Evolutionary conservation across 2,329 filamentous ascomycete genomes (phyloP).

Genomic region (Diaporthe citri): DNA sequence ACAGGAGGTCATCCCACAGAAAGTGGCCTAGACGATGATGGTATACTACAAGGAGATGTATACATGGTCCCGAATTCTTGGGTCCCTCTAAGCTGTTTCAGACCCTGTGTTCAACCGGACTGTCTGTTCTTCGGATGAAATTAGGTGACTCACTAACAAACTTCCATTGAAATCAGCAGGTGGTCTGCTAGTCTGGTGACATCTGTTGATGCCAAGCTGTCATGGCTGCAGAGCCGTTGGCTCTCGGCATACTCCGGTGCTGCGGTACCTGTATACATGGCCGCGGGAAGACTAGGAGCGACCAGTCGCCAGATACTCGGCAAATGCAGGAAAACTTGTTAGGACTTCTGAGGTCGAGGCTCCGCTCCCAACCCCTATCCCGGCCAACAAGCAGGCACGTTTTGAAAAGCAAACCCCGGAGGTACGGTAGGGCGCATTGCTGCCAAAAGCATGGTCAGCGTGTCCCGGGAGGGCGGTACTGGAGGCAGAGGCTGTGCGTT

Average conservation of each 20-base stretch:
- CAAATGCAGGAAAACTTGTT: slow-evolving; percentile 11
- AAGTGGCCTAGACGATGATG: neutral
- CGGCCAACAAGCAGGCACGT: slow-evolving; percentile 9
- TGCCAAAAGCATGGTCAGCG: neutral
- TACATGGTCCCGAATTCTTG: neutral
- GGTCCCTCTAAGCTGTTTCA: neutral
- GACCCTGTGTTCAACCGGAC: neutral
- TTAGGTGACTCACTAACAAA: neutral
- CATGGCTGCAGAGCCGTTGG: slow-evolving; percentile 6
- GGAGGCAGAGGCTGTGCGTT: slow-evolving; percentile 1
- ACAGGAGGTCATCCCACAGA: neutral
- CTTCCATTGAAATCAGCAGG: neutral
- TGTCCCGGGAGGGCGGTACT: slow-evolving; percentile 14
- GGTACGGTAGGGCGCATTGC: neutral
- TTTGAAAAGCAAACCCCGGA: neutral
- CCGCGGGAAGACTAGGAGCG: neutral
- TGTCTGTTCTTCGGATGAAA: neutral
- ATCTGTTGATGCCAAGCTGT: neutral
- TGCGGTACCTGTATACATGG: neutral
- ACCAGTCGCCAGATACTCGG: slow-evolving; percentile 12
- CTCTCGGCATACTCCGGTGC: neutral
- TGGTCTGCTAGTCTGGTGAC: neutral
- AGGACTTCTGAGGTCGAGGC: neutral
- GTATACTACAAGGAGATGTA: no score
- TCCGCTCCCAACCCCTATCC: neutral